Percentiles rank a stretch among this genome's conserved stretches.
These are phyloP conservation scores for Plasmodium vinckei DNA, from an alignment of 169 alveolate species.

Conservation along the genomic window DNA sequence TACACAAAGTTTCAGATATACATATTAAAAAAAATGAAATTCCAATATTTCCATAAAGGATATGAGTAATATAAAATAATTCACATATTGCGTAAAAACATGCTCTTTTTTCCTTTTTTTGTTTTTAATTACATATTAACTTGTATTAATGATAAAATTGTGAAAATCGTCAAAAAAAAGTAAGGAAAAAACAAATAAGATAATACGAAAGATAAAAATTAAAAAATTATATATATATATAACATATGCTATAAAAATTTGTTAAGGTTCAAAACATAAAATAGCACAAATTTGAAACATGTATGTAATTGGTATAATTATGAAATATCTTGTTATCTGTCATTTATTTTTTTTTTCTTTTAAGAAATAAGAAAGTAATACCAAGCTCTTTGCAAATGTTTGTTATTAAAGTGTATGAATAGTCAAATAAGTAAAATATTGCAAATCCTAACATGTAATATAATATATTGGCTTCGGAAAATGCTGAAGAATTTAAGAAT, in stretches of 20 bases:
- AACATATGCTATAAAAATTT: slow-evolving; percentile 1
- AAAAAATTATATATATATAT: slow-evolving; percentile 20
- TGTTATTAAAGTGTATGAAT: slow-evolving; percentile 48
- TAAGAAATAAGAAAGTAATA: slow-evolving; percentile 41
- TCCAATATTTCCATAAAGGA: no score
- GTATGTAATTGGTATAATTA: neutral
- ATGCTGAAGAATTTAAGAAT: slow-evolving; percentile 17
- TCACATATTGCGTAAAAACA: no score
- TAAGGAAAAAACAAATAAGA: slow-evolving; percentile 11
- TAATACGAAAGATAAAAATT: slow-evolving; percentile 15
- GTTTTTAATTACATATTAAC: neutral
- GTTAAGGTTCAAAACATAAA: slow-evolving; percentile 15
- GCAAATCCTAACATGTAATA: slow-evolving; percentile 36
- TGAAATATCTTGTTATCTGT: neutral
- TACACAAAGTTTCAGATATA: no score
- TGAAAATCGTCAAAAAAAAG: neutral
- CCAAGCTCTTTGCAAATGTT: slow-evolving; percentile 55
- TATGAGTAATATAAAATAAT: no score
- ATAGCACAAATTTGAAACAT: neutral
- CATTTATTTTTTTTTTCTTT: slow-evolving; percentile 29
- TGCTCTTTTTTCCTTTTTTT: neutral
- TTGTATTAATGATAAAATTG: slow-evolving; percentile 16
- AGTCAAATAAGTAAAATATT: slow-evolving; percentile 40
- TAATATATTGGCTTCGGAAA: slow-evolving; percentile 38
- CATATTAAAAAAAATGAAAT: no score